phyloP scores from a whole-genome alignment of 768 basidiomycete species.

The Kwoniella bestiolae region DNA sequence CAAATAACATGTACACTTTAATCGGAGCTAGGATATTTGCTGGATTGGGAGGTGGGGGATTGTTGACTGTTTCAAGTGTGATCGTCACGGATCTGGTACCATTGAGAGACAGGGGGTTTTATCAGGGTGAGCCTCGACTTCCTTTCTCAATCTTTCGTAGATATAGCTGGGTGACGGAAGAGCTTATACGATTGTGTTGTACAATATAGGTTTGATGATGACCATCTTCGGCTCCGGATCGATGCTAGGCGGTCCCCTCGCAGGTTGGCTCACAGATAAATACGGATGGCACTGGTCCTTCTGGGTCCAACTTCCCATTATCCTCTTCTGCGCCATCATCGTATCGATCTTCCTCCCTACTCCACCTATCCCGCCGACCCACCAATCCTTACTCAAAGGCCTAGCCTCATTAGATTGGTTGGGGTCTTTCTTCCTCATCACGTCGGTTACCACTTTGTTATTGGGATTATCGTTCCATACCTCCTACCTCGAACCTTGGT shows the following conservation, averaged over 20 bases:
- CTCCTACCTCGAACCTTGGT: conserved; percentile 53
- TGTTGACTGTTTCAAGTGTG: conserved; percentile 54
- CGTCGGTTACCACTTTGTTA: conserved; percentile 46
- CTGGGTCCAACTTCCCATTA: conserved; percentile 53
- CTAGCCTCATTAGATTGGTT: conserved; percentile 51
- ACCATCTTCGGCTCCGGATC: conserved; percentile 53
- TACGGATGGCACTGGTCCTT: conserved; percentile 54
- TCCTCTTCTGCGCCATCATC: conserved; percentile 45
- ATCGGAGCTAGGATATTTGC: conserved; percentile 48
- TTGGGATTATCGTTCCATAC: conserved; percentile 56
- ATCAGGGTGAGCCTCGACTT: conserved; percentile 44
- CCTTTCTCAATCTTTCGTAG: neutral
- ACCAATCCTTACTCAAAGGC: conserved; percentile 39
- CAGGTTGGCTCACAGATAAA: conserved; percentile 53
- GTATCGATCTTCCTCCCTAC: conserved; percentile 45
- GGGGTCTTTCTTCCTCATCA: conserved; percentile 47
- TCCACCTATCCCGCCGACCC: conserved; percentile 39
- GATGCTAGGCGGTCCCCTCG: conserved; percentile 51
- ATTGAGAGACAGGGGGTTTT: conserved; percentile 51
- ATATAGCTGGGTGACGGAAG: no score
- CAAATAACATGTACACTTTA: conserved; percentile 37
- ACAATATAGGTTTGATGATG: conserved; percentile 56
- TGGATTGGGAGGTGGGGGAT: conserved; percentile 53
- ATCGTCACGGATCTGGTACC: conserved; percentile 56
- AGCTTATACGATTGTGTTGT: no score